Evolutionary conservation across 495 filamentous ascomycete species (phyloP), one percentile per base, ranked within the genome.

Genomic region (Cairneyella variabilis): DNA sequence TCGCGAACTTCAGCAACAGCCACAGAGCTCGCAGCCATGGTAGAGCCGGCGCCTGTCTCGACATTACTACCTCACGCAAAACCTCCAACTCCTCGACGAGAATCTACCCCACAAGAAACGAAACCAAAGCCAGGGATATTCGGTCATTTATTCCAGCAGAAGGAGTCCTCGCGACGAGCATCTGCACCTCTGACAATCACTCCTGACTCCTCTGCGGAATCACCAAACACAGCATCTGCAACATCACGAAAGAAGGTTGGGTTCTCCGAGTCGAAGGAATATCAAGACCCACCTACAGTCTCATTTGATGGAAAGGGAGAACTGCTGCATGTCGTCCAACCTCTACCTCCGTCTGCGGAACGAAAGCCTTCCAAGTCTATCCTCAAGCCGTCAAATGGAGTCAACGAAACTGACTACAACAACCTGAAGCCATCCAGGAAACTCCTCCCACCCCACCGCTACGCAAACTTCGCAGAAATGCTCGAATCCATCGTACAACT

Each of bases 341-440:
- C 60, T 43, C 68, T 74, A 23, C 80, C 76, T 22, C 78, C 83
- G 3, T 83, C 85, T 23, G 82, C 76, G 61, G 77, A 84, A 45
- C 75, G 73, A 28, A 89, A 84, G 62, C 81, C 88, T 11, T 60
- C 81, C 21, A 96, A 92, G 62, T 92, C 91, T 2, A 97, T 98
- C 50, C 77, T 98, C 42, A 98, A 97, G 67, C 64, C 76, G 17
- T 73, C 67, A 23, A 76, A 54, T 74, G 59, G 65, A 70, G 53
- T 62, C 10, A 7, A 36, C 8, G 73, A 71, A 63, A 55, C 70
- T 41, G 55, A 63, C 77, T 6, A 68, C 66, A 45, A 67, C 66
- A 36, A 58, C 59, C 2, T 39, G 53, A 58, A 56, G 56, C 51
- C 20, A 50, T 54, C 48, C 70, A 69, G 56, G 63, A 71, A 48